Conservation (phyloP, 140 eudicot genomes). For the Stevia rebaudiana region DNA sequence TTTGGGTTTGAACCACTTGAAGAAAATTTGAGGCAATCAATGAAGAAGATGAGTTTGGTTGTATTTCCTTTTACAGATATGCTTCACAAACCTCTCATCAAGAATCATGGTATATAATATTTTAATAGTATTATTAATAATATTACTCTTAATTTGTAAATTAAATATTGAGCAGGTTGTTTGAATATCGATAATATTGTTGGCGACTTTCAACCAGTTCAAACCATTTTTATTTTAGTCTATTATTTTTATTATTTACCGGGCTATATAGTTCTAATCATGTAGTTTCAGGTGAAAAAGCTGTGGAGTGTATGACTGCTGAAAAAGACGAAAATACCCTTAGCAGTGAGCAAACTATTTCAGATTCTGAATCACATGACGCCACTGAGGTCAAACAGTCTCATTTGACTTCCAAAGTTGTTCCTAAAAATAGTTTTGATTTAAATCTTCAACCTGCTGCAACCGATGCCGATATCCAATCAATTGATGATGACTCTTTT, state of each 20-base stretch:
- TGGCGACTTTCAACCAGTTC: not conserved
- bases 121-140: not conserved
- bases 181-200: not conserved
- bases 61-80: constrained; percentile 79
- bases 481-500: constrained; percentile 17
- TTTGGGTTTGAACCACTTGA: constrained; percentile 67
- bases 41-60: constrained; percentile 54
- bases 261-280: not conserved
- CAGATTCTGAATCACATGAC: constrained; percentile 9
- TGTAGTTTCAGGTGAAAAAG: constrained; percentile 9
- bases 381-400: constrained; percentile 6
- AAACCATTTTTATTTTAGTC: not conserved
- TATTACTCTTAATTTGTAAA: not conserved
- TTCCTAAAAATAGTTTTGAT: constrained; percentile 23
- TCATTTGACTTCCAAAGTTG: not conserved
- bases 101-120: not conserved
- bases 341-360: not conserved
- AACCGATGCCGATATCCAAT: constrained; percentile 23
- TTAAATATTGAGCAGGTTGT: not conserved
- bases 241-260: not conserved
- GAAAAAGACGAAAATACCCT: not conserved
- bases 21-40: constrained; percentile 41
- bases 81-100: constrained; percentile 55
- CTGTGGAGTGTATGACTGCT: not conserved
- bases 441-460: constrained; percentile 28